Percentiles rank a stretch among this genome's conserved stretches.
These are phyloP conservation scores for Thoreauomyces humboldtii DNA, from an alignment of 192 early-diverging fungal genomes.

Conservation along the genomic window DNA sequence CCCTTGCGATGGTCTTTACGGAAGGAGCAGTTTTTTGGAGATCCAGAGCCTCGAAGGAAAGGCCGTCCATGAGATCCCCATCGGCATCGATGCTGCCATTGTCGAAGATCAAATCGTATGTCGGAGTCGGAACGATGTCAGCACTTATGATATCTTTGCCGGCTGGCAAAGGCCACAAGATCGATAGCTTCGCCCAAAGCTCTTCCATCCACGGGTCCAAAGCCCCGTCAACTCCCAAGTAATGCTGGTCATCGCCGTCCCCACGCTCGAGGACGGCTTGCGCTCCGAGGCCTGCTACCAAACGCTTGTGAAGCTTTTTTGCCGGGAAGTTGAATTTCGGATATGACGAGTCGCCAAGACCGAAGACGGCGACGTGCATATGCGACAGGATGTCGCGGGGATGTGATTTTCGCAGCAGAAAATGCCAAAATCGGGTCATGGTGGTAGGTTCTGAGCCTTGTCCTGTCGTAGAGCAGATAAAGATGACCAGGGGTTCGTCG, in stretches of 20 bases:
- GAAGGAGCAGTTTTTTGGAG: background rate
- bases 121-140: slow-evolving; percentile 38
- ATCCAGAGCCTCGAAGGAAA: background rate
- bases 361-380: slow-evolving; percentile 85
- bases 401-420: slow-evolving; percentile 78
- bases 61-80: background rate
- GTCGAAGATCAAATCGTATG: too few relatives aligned
- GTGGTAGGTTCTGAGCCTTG: slow-evolving; percentile 90
- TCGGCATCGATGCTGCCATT: background rate
- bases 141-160: slow-evolving; percentile 52
- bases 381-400: slow-evolving; percentile 62
- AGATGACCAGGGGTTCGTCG: slow-evolving; percentile 66
- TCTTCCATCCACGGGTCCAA: slow-evolving; percentile 83
- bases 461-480: slow-evolving; percentile 90
- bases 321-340: slow-evolving; percentile 88
- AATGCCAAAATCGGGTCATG: slow-evolving; percentile 93
- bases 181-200: slow-evolving; percentile 70
- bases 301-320: slow-evolving; percentile 84
- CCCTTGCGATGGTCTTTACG: background rate
- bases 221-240: slow-evolving; percentile 86
- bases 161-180: slow-evolving; percentile 58
- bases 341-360: slow-evolving; percentile 94
- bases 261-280: slow-evolving; percentile 64
- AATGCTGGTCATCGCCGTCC: slow-evolving; percentile 96
- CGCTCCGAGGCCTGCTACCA: slow-evolving; percentile 80